Percentiles rank a stretch among this genome's conserved stretches.
These are phyloP conservation scores for Fraxinus americana DNA, from an alignment of 257 asterid genomes.

Conservation along the genomic window DNA sequence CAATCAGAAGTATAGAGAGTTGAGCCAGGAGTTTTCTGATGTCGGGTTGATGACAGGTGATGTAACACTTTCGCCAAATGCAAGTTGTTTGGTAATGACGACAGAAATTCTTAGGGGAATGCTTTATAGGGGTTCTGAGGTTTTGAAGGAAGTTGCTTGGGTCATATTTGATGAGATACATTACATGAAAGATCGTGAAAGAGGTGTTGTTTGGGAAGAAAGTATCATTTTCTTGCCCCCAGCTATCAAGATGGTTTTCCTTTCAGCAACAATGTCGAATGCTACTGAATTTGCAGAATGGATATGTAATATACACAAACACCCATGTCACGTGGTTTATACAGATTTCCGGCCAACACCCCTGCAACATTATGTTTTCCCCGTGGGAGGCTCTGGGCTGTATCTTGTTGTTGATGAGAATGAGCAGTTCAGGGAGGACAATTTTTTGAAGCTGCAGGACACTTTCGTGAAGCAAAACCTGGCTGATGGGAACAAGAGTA, in stretches of 20 bases:
- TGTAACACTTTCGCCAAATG: slow-evolving; percentile 87
- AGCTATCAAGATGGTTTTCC: slow-evolving; percentile 94
- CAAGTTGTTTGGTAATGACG: slow-evolving; percentile 98
- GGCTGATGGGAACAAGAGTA: slow-evolving; percentile 54
- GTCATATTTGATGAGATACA: slow-evolving; percentile 99
- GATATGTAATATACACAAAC: slow-evolving; percentile 93
- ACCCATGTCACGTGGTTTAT: slow-evolving; percentile 96
- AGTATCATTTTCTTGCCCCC: slow-evolving; percentile 97
- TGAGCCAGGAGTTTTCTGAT: slow-evolving; percentile 88
- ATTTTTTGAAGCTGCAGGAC: slow-evolving; percentile 81
- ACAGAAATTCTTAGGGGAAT: slow-evolving; percentile 93
- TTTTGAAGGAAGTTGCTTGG: slow-evolving; percentile 97
- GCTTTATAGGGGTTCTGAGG: slow-evolving; percentile 98
- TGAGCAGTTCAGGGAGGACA: slow-evolving; percentile 91
- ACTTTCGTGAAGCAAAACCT: slow-evolving; percentile 60
- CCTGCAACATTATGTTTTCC: slow-evolving; percentile 92
- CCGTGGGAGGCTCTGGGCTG: slow-evolving; percentile 90
- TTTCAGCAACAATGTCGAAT: slow-evolving; percentile 98
- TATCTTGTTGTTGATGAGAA: slow-evolving; percentile 95
- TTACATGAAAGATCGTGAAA: slow-evolving; percentile 98
- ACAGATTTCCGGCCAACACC: slow-evolving; percentile 99
- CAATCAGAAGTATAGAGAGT: slow-evolving; percentile 93
- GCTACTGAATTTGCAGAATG: slow-evolving; percentile 98
- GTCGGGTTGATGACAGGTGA: slow-evolving; percentile 41
- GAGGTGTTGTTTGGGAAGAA: slow-evolving; percentile 99